Evolutionary conservation across 108 stramenopile genomes (phyloP).

Genomic region (Chaetoceros tenuissimus): DNA sequence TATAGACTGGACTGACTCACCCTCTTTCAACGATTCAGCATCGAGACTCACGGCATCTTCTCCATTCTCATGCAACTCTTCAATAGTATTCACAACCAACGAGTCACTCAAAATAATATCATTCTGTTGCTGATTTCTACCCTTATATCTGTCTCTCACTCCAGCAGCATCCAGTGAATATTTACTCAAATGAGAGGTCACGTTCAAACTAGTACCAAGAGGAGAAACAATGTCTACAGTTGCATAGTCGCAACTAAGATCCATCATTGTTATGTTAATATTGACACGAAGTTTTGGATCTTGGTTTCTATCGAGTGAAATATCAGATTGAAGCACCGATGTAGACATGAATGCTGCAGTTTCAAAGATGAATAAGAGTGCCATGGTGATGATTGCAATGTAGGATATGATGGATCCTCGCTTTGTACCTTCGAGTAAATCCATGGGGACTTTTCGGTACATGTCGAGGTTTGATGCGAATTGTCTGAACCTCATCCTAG

Average conservation of each 20-base stretch:
- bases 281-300: constrained; percentile 54
- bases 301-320: constrained; percentile 54
- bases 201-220: constrained; percentile 92
- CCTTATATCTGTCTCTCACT: constrained; percentile 63
- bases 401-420: constrained; percentile 61
- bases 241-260: constrained; percentile 77
- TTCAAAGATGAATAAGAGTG: constrained; percentile 75
- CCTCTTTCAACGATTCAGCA: constrained; percentile 13
- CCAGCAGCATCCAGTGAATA: constrained; percentile 90
- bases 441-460: constrained; percentile 80
- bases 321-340: constrained; percentile 27
- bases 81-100: constrained; percentile 63
- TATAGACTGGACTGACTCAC: no score
- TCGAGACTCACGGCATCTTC: constrained; percentile 74
- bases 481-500: neutral
- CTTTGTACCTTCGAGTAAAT: constrained; percentile 72
- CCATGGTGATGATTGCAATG: constrained; percentile 50
- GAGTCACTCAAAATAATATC: constrained; percentile 68
- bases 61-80: constrained; percentile 82
- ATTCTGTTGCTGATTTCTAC: constrained; percentile 79
- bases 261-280: constrained; percentile 90
- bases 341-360: constrained; percentile 73
- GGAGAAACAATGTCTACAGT: constrained; percentile 62
- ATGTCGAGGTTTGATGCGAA: constrained; percentile 53
- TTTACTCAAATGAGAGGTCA: constrained; percentile 88